Evolutionary conservation across 306 rosid genomes (phyloP), one percentile per base, ranked within the genome.

Genomic region (Oxytropis ochrocephala): DNA sequence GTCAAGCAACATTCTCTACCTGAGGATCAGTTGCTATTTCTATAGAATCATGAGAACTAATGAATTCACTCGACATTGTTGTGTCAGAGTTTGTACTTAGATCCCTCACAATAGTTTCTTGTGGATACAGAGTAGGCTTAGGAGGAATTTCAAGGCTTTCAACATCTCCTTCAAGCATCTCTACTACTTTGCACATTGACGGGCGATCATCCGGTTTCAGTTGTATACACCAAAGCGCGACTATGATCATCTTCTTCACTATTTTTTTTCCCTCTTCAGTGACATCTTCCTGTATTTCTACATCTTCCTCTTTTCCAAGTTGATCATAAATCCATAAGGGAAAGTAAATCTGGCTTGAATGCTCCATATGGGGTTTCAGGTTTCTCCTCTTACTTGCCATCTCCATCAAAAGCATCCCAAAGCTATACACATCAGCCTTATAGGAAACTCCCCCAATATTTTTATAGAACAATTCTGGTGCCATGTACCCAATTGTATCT

Each of bases 91-190:
- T 29, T 6, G 4, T 65, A 13, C 32, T 11, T 14, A 47, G 44
- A 30, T 47, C 70, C 5, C 33, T 2, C 44, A 2, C 12, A 52
- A 55, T 33, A 0, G 21, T n/a, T 5, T 46, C 33, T 2, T 36
- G 49, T 8, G 84, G 70, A 38, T 66, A 69, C 0, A 64, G 24
- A 4, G 55, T 51, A 13, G 84, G 86, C 9, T 64, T 75, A 0
- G 69, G 72, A 49, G 88, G 82, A 48, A 81, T 50, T 64, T 78
- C 14, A 8, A 67, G 0, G 14, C 7, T 16, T 27, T 71, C 56
- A 7, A 41, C 17, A 1, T 72, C 69, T 18, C 77, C 77, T 75
- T 75, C 81, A 30, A 76, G 77, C 83, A 78, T 84, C 29, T 76
- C 75, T 0, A 75, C 3, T 0, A 82, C 81, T 72, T 61, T 57